Base-by-base conservation (phyloP, 805 yeast genomes). In the Starmerella floricola region DNA sequence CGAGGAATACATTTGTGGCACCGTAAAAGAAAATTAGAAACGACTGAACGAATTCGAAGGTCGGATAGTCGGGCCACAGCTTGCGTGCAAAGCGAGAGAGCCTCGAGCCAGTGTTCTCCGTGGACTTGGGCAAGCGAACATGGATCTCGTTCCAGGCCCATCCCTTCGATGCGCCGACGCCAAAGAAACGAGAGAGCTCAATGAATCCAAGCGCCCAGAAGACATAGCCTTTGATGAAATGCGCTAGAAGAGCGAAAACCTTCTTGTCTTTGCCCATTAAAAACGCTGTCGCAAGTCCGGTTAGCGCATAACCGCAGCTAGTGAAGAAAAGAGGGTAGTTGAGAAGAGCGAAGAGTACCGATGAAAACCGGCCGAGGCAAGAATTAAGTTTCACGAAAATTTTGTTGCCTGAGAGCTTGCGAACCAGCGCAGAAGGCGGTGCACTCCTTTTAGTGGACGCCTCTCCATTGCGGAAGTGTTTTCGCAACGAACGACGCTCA, bases 191-290 rank as follows among this genome's bases (percentile, higher is more conserved):
- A 1, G 86, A 81, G 31, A 91, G 67, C n/a, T 94, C 72, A 5
- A 86, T 58, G 6, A 87, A 47, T 17, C 98, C 98, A 31, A 81
- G 64, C 4, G 68, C 49, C 45, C 85, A 69, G 57, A 88, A 88
- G 2, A 88, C 91, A 20, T 88, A 91, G 46, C 98, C 98, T 62
- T 88, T 88, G 60, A 88, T 88, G 71, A 85, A 84, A 62, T 88
- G 98, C 1, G 98, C 98, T 44, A 88, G 68, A 40, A 88, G 61
- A 53, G 84, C 85, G 65, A 84, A 88, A 12, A 87, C 78, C 17
- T 66, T 66, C 11, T 53, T 56, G 3, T 76, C 87, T 60, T 73
- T 63, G 31, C 94, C 97, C 54, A 86, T 61, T 31, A 78, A 57
- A 41, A 71, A 73, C 34, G 82, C 80, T 5, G 80, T 77, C 6